Evolutionary conservation across 2,329 filamentous ascomycete genomes (phyloP).

Genomic region (Botrytis medusae): DNA sequence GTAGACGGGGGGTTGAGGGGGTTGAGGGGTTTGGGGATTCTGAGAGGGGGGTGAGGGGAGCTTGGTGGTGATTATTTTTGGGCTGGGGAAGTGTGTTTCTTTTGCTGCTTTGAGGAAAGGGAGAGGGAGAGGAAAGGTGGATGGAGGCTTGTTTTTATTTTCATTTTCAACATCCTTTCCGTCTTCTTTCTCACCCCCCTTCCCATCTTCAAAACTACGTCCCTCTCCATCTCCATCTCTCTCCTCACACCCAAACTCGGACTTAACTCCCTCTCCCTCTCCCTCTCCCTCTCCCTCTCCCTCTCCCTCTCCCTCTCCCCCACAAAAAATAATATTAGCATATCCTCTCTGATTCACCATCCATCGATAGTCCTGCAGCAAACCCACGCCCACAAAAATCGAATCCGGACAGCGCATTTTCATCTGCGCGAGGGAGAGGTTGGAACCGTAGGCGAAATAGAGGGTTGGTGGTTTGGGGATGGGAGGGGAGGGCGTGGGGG

Average conservation of each 20-base stretch:
- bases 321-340: constrained; percentile 55
- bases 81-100: no score
- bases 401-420: constrained; percentile 54
- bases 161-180: neutral
- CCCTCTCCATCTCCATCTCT: neutral
- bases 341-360: constrained; percentile 67
- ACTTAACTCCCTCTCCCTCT: no score
- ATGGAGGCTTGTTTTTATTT: no score
- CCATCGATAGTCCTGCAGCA: constrained; percentile 59
- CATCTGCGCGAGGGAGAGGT: constrained; percentile 69
- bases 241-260: no score
- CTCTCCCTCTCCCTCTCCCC: no score
- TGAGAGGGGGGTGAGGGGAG: no score
- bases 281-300: no score
- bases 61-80: no score
- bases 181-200: no score
- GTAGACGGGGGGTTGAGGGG: constrained; percentile 44
- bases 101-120: no score
- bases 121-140: no score
- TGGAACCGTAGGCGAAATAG: constrained; percentile 73
- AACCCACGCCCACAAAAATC: constrained; percentile 50
- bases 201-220: neutral
- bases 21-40: no score
- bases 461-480: constrained; percentile 35
- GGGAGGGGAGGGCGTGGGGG: neutral